Conservation (phyloP, 805 yeast genomes). For the Yarrowia hollandica region DNA sequence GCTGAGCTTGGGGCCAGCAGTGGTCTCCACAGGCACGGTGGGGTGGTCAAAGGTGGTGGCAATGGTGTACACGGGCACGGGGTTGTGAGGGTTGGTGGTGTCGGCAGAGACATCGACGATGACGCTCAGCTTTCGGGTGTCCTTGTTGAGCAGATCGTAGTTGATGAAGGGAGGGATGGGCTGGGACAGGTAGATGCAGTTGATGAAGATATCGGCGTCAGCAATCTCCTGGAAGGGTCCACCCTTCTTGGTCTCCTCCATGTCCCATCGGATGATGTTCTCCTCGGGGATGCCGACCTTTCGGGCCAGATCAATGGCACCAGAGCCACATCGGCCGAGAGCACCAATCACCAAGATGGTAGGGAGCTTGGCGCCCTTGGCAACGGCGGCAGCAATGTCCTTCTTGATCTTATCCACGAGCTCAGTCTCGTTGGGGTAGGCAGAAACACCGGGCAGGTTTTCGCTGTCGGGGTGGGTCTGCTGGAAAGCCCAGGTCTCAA, state of each 20-base stretch:
- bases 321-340: slow-evolving; percentile 97
- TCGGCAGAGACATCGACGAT: slow-evolving; percentile 98
- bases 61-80: slow-evolving; percentile 87
- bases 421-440: slow-evolving; percentile 77
- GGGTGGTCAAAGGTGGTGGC: slow-evolving; percentile 92
- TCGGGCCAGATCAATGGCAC: slow-evolving; percentile 82
- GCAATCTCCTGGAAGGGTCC: slow-evolving; percentile 96
- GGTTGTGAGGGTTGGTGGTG: slow-evolving; percentile 97
- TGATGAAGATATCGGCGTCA: slow-evolving; percentile 81
- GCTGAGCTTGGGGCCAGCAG: slow-evolving; percentile 79
- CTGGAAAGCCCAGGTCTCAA: slow-evolving; percentile 92
- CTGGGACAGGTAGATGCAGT: slow-evolving; percentile 90
- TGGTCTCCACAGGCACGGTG: slow-evolving; percentile 78
- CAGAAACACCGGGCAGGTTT: slow-evolving; percentile 75
- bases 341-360: slow-evolving; percentile 92
- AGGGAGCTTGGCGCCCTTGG: slow-evolving; percentile 60
- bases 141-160: slow-evolving; percentile 61
- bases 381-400: slow-evolving; percentile 49
- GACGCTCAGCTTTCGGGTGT: slow-evolving; percentile 76
- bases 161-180: slow-evolving; percentile 93
- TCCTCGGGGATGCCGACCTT: slow-evolving; percentile 86
- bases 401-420: slow-evolving; percentile 69
- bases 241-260: slow-evolving; percentile 92
- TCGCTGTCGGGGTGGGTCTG: slow-evolving; percentile 65
- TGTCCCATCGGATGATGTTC: slow-evolving; percentile 90